phyloP scores from a whole-genome alignment of 495 filamentous ascomycete species.

The Thermothielavioides terrestris region DNA sequence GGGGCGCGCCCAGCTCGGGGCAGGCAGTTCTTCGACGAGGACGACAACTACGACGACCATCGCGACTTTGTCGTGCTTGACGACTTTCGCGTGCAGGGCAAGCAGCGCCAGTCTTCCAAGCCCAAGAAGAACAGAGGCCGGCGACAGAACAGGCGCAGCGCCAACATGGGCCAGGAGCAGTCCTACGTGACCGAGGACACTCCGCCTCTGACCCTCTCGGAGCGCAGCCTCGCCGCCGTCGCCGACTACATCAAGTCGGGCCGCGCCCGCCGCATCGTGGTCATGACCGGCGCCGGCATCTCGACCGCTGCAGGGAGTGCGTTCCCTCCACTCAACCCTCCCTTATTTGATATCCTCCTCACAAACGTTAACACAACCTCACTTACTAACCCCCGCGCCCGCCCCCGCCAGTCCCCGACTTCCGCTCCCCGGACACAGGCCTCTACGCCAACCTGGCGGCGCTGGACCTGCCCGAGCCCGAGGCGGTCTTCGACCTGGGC shows the following conservation, averaged over 20 bases:
- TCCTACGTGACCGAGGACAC: conserved; percentile 53
- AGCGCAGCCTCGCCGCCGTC: conserved; percentile 59
- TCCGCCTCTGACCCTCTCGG: conserved; percentile 54
- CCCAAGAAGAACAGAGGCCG: conserved; percentile 18
- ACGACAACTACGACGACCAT: too few relatives aligned
- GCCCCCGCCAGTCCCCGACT: conserved; percentile 56
- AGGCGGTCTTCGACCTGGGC: conserved; percentile 71
- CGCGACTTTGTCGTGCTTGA: conserved; percentile 8
- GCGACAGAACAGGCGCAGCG: conserved; percentile 14
- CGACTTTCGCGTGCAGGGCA: conserved; percentile 19
- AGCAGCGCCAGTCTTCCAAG: background rate
- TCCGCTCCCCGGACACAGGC: conserved; percentile 66
- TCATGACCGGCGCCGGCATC: conserved; percentile 66
- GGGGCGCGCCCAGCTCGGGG: conserved; percentile 9
- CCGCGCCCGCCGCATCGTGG: conserved; percentile 58
- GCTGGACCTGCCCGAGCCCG: conserved; percentile 73
- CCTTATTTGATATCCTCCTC: background rate
- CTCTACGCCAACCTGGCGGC: conserved; percentile 77
- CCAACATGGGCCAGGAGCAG: conserved; percentile 42
- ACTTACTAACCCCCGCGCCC: too few relatives aligned
- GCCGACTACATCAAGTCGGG: conserved; percentile 68
- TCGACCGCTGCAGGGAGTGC: conserved; percentile 50
- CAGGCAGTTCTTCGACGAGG: conserved; percentile 4
- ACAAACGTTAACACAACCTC: too few relatives aligned
- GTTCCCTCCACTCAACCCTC: conserved; percentile 12